Percentiles rank a stretch among this genome's conserved stretches.
phyloP scores from a whole-genome alignment of 495 filamentous ascomycete genomes.

The Bacidia rubella region DNA sequence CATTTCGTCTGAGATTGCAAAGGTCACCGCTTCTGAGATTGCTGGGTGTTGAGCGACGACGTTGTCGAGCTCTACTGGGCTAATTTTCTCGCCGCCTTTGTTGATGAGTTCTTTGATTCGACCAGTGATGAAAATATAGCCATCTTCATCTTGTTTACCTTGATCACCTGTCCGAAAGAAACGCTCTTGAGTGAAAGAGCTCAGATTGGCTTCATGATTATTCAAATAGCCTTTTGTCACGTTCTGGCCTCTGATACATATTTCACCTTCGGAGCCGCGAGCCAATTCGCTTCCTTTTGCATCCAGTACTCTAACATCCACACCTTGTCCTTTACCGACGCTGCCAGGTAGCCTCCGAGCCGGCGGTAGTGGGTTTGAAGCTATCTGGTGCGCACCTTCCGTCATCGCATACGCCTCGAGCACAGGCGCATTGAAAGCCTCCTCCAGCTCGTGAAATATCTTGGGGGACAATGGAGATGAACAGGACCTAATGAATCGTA shows the following conservation, averaged over 20 bases:
- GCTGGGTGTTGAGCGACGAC: constrained; percentile 52
- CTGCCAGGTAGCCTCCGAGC: constrained; percentile 60
- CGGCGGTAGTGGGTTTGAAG: constrained; percentile 68
- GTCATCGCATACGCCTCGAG: constrained; percentile 89
- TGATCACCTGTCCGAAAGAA: constrained; percentile 82
- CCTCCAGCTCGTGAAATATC: constrained; percentile 60
- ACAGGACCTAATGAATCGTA: constrained; percentile 80
- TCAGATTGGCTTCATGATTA: constrained; percentile 56
- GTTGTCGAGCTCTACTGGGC: constrained; percentile 75
- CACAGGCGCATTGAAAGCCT: constrained; percentile 59
- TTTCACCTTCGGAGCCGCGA: constrained; percentile 57
- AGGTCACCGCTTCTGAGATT: constrained; percentile 65
- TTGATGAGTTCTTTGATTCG: constrained; percentile 79
- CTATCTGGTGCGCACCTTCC: constrained; percentile 82
- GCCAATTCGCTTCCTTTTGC: constrained; percentile 45
- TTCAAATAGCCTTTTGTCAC: constrained; percentile 75
- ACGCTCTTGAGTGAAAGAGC: constrained; percentile 52
- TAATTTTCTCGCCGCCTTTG: constrained; percentile 73
- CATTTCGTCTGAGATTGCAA: constrained; percentile 44
- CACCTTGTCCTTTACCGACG: constrained; percentile 67
- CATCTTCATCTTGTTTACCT: constrained; percentile 58
- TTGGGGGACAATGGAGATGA: constrained; percentile 68
- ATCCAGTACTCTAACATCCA: constrained; percentile 66
- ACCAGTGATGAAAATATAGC: constrained; percentile 64
- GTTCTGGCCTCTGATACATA: constrained; percentile 66